Evolutionary conservation across 805 yeast species (phyloP).

Genomic region (Yamadazyma takamatsuzukensis): DNA sequence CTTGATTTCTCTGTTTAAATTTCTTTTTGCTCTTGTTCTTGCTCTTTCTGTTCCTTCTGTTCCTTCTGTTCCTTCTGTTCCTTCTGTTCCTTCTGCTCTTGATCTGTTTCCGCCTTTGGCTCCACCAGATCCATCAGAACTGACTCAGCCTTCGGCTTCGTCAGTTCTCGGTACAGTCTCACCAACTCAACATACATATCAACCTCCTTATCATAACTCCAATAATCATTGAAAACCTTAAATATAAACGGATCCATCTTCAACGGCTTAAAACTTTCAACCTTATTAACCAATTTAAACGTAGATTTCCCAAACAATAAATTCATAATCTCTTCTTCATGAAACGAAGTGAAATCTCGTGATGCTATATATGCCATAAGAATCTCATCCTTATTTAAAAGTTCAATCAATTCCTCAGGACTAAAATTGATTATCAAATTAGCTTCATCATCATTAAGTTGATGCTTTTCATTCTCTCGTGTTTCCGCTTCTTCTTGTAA

Average conservation of each 20-base stretch:
- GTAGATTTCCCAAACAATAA: constrained; percentile 16
- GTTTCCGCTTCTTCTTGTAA: constrained; percentile 11
- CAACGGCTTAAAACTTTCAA: constrained; percentile 28
- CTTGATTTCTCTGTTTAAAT: no score
- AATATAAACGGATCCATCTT: constrained; percentile 26
- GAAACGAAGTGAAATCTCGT: constrained; percentile 23
- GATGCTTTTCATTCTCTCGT: constrained; percentile 7
- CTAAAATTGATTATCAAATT: constrained; percentile 7
- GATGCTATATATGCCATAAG: constrained; percentile 21
- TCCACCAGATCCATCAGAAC: no score
- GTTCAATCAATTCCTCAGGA: constrained; percentile 17
- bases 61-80: no score
- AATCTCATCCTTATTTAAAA: constrained; percentile 24
- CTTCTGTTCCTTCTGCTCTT: no score
- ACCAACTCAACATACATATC: constrained; percentile 16
- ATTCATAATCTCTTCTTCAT: constrained; percentile 24
- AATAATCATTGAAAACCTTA: constrained; percentile 16
- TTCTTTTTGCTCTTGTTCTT: no score
- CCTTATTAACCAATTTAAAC: constrained; percentile 11
- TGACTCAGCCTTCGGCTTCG: no score
- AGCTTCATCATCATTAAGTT: constrained; percentile 8
- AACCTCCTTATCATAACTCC: constrained; percentile 26
- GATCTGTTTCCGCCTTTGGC: no score
- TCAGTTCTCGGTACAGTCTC: constrained; percentile 9
- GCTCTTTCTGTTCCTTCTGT: no score